phyloP scores from a whole-genome alignment of 768 basidiomycete species.

The Rhodotorula paludigena region DNA sequence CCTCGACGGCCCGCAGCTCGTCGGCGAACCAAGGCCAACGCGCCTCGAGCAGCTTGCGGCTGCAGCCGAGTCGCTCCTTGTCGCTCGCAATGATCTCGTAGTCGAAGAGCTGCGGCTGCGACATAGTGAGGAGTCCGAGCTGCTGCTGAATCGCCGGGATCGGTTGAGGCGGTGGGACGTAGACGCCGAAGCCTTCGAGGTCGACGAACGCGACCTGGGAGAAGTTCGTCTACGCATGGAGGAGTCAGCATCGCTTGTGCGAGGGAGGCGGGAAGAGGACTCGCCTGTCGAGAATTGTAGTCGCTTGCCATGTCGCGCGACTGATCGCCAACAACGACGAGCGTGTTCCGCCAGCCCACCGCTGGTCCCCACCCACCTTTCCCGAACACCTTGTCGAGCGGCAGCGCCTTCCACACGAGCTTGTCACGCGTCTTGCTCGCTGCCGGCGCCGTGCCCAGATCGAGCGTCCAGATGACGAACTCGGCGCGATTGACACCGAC shows the following conservation, averaged over 20 bases:
- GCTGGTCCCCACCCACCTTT: slow-evolving; percentile 91
- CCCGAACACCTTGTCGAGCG: slow-evolving; percentile 75
- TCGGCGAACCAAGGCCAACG: slow-evolving; percentile 84
- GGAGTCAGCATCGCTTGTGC: neutral
- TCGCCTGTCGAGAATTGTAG: slow-evolving; percentile 57
- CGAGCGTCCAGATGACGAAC: slow-evolving; percentile 75
- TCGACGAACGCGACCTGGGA: slow-evolving; percentile 38
- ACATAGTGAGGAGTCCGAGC: slow-evolving; percentile 70
- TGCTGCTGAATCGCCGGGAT: slow-evolving; percentile 70
- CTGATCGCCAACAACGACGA: slow-evolving; percentile 83
- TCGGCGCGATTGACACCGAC: slow-evolving; percentile 71
- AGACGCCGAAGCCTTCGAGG: slow-evolving; percentile 85
- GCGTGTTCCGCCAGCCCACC: slow-evolving; percentile 80
- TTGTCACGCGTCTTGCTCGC: slow-evolving; percentile 26
- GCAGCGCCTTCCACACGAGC: slow-evolving; percentile 80
- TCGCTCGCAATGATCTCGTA: slow-evolving; percentile 91
- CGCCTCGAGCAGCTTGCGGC: slow-evolving; percentile 72
- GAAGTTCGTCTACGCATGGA: slow-evolving; percentile 68
- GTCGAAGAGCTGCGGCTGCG: slow-evolving; percentile 53
- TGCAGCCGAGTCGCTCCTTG: slow-evolving; percentile 73
- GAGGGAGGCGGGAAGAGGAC: neutral
- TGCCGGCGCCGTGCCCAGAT: slow-evolving; percentile 49
- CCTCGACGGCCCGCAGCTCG: slow-evolving; percentile 7
- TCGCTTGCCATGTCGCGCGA: slow-evolving; percentile 76
- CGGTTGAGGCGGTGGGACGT: slow-evolving; percentile 66